Conservation (phyloP, 208 protist genomes). For the Phytomonas sp. region DNA sequence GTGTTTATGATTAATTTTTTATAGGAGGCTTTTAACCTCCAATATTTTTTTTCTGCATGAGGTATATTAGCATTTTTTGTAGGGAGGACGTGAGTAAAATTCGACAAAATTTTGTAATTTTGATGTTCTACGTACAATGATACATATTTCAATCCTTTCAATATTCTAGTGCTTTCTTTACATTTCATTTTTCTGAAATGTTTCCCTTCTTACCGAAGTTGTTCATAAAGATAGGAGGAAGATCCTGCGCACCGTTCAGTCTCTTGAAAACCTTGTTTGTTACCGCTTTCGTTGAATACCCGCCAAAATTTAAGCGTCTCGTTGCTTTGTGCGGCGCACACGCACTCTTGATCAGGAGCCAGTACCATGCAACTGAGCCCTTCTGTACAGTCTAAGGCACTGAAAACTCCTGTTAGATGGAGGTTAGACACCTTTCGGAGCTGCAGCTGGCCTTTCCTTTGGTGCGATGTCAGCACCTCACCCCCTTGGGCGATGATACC, state of each 20-base stretch:
- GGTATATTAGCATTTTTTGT: background rate
- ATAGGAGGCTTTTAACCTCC: too few relatives aligned
- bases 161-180: background rate
- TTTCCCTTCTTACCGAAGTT: conserved; percentile 19
- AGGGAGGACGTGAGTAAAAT: background rate
- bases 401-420: conserved; percentile 53
- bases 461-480: conserved; percentile 56
- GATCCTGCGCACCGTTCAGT: background rate
- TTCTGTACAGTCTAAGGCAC: conserved; percentile 34
- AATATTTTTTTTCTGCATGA: background rate
- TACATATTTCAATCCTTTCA: background rate
- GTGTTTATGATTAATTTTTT: too few relatives aligned
- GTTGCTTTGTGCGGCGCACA: conserved; percentile 68
- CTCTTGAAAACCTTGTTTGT: background rate
- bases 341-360: conserved; percentile 47
- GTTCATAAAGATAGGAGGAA: conserved; percentile 20
- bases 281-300: conserved; percentile 33
- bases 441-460: conserved; percentile 58
- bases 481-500: conserved; percentile 34
- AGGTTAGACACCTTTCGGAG: conserved; percentile 53
- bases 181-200: background rate
- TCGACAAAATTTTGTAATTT: background rate
- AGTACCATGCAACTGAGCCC: conserved; percentile 52
- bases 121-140: background rate
- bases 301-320: conserved; percentile 84